Conservation (phyloP, 495 filamentous ascomycete species). For the Oleoguttula mirabilis region DNA sequence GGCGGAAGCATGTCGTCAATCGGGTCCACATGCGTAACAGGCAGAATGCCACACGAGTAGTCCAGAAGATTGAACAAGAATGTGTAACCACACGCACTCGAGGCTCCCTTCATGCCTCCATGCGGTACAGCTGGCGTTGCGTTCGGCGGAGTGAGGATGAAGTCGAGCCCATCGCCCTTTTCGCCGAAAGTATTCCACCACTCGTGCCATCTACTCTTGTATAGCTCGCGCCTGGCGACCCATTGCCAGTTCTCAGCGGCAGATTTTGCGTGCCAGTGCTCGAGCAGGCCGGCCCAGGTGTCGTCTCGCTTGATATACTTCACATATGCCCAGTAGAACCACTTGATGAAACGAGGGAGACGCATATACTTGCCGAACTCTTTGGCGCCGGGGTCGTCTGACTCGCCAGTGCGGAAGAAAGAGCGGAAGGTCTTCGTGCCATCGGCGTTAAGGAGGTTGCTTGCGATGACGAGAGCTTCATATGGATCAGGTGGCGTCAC, state of each 20-base stretch:
- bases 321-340: constrained; percentile 78
- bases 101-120: constrained; percentile 72
- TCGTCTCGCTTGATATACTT: constrained; percentile 65
- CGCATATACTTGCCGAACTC: constrained; percentile 60
- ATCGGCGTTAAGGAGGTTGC: constrained; percentile 77
- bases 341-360: constrained; percentile 66
- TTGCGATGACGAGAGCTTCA: constrained; percentile 65
- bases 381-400: constrained; percentile 64
- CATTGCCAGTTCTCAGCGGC: constrained; percentile 72
- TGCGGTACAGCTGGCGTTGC: constrained; percentile 84
- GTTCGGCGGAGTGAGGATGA: constrained; percentile 75
- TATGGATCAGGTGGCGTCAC: constrained; percentile 57
- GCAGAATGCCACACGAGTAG: constrained; percentile 74
- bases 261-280: constrained; percentile 55
- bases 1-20: constrained; percentile 51
- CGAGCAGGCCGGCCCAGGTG: constrained; percentile 66
- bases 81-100: constrained; percentile 85
- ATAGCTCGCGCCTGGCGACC: constrained; percentile 62
- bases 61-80: constrained; percentile 93
- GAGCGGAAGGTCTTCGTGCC: constrained; percentile 71
- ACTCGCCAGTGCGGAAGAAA: constrained; percentile 66
- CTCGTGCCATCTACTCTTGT: constrained; percentile 62
- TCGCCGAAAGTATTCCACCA: constrained; percentile 51
- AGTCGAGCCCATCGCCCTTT: constrained; percentile 49
- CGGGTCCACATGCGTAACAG: constrained; percentile 73